Evolutionary conservation across 2,329 filamentous ascomycete species (phyloP).

Genomic region (Monilinia polystroma): DNA sequence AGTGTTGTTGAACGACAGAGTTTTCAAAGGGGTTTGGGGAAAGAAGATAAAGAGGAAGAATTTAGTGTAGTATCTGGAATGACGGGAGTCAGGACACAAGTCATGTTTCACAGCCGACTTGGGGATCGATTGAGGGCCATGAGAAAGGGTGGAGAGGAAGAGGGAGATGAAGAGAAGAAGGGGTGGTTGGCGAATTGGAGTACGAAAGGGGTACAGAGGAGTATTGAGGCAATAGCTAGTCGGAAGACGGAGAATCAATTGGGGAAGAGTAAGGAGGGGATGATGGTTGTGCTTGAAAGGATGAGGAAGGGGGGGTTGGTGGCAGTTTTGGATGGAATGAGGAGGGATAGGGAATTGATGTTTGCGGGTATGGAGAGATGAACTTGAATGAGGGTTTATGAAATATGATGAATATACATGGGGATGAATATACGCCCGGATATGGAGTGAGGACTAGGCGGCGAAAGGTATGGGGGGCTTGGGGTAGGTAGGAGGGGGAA

Average conservation of each 20-base stretch:
- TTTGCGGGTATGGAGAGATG: constrained; percentile 27
- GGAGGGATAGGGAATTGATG: constrained; percentile 50
- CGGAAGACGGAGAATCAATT: constrained; percentile 76
- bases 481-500: too few species aligned
- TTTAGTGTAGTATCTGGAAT: constrained; percentile 37
- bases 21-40: constrained; percentile 49
- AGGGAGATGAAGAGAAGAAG: constrained; percentile 48
- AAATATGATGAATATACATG: constrained; percentile 17
- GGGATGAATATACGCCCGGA: constrained; percentile 1
- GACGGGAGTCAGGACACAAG: constrained; percentile 71
- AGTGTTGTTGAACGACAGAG: constrained; percentile 75
- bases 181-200: constrained; percentile 60
- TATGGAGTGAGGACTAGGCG: background rate
- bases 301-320: constrained; percentile 65
- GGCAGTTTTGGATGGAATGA: constrained; percentile 69
- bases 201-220: constrained; percentile 70
- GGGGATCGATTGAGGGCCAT: constrained; percentile 57
- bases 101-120: constrained; percentile 69
- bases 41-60: constrained; percentile 34
- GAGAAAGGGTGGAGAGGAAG: constrained; percentile 43
- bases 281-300: constrained; percentile 76
- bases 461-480: too few species aligned
- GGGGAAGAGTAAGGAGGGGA: constrained; percentile 77
- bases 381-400: constrained; percentile 25
- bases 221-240: constrained; percentile 75